Percentiles rank a stretch among this genome's conserved stretches.
Evolutionary conservation across 108 stramenopile genomes (phyloP).

Genomic region (Stephanodiscus triporus): DNA sequence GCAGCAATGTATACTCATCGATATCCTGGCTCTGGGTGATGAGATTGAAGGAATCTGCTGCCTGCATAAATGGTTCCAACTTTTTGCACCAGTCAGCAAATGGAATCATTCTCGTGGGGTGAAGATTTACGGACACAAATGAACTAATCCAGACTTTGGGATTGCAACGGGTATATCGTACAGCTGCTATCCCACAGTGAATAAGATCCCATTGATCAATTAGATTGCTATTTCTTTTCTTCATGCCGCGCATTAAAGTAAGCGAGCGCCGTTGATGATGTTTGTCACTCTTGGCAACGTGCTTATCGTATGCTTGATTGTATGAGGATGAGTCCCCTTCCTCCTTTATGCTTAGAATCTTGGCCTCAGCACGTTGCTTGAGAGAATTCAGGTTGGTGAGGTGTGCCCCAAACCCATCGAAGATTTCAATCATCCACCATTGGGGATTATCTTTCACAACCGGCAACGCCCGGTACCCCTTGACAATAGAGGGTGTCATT

Average conservation of each 20-base stretch:
- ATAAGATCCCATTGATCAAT: slow-evolving; percentile 1
- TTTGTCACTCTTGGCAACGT: not conserved
- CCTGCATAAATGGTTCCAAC: slow-evolving; percentile 1
- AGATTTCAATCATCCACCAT: slow-evolving; percentile 8
- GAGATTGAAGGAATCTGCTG: not conserved
- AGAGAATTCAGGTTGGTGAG: not conserved
- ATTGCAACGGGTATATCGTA: not conserved
- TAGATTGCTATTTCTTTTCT: not conserved
- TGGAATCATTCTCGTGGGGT: not conserved
- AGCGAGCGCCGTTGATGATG: not conserved
- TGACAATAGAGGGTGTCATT: too few relatives aligned
- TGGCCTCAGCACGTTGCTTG: not conserved
- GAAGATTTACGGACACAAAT: not conserved
- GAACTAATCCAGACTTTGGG: not conserved
- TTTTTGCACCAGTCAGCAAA: slow-evolving; percentile 6
- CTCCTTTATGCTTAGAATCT: slow-evolving; percentile 8
- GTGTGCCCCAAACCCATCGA: slow-evolving; percentile 15
- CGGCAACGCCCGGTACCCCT: too few relatives aligned
- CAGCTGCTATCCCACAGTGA: not conserved
- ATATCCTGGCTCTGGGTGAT: not conserved
- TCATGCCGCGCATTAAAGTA: not conserved
- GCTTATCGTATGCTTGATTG: slow-evolving; percentile 1
- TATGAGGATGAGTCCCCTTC: slow-evolving; percentile 1
- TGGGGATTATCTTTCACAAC: slow-evolving; percentile 2
- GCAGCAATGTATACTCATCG: not conserved